These are phyloP conservation scores for Pythium folliculosum DNA, from an alignment of 352 stramenopile genomes.

Conservation along the genomic window DNA sequence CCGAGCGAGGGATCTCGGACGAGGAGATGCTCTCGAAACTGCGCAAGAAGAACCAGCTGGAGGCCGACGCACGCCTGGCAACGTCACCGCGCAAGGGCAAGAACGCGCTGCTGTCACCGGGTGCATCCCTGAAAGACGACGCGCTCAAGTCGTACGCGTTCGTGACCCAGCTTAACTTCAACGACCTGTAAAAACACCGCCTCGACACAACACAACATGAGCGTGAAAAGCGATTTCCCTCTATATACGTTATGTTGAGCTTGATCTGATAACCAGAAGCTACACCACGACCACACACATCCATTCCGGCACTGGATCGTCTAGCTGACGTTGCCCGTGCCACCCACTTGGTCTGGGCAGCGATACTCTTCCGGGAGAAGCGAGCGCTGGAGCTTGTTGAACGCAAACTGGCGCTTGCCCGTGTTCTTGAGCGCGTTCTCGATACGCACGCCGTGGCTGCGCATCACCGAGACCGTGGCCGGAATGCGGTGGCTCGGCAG, in stretches of 20 bases:
- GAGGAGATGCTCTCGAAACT: constrained; percentile 82
- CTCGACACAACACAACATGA: neutral
- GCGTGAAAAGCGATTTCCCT: neutral
- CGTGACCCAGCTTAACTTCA: constrained; percentile 75
- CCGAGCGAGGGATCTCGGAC: constrained; percentile 81
- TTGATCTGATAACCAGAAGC: neutral
- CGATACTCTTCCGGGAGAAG: constrained; percentile 85
- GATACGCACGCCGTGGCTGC: constrained; percentile 84
- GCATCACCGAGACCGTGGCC: constrained; percentile 86
- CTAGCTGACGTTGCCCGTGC: constrained; percentile 84
- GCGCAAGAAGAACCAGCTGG: constrained; percentile 72
- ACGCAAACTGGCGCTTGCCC: constrained; percentile 86
- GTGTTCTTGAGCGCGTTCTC: constrained; percentile 91
- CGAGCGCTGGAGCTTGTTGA: constrained; percentile 90
- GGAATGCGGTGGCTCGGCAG: constrained; percentile 70
- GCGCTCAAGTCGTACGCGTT: constrained; percentile 59
- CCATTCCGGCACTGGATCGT: neutral
- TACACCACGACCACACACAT: neutral
- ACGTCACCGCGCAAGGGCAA: constrained; percentile 56
- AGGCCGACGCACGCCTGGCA: constrained; percentile 63
- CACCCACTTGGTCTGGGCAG: constrained; percentile 81
- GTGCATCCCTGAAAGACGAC: constrained; percentile 36
- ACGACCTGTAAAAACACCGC: constrained; percentile 37
- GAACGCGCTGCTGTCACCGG: constrained; percentile 37
- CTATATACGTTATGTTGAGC: constrained; percentile 19